Evolutionary conservation across 345 rosid species (phyloP).

Genomic region (Brassica napus): DNA sequence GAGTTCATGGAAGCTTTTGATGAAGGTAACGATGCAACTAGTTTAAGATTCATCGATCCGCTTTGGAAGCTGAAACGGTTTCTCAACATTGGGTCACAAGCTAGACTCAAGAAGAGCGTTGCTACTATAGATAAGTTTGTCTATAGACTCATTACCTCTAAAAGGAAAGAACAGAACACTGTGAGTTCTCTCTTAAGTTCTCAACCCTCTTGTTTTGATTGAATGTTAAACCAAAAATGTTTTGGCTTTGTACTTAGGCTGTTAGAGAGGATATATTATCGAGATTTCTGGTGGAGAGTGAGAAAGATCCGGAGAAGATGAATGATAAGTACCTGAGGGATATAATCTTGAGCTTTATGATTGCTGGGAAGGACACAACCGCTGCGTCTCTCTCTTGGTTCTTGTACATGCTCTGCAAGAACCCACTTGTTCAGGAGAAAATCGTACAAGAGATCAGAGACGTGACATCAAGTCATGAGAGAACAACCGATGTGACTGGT

Average conservation of each 20-base stretch:
- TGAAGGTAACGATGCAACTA: slow-evolving; percentile 53
- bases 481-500: slow-evolving; percentile 34
- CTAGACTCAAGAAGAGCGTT: slow-evolving; percentile 49
- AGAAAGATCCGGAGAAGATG: slow-evolving; percentile 61
- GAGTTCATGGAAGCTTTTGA: slow-evolving; percentile 72
- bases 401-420: slow-evolving; percentile 71
- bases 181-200: slow-evolving; percentile 41
- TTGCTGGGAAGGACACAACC: slow-evolving; percentile 73
- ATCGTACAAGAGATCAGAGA: slow-evolving; percentile 55
- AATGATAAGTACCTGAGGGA: slow-evolving; percentile 65
- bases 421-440: slow-evolving; percentile 71
- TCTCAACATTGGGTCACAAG: slow-evolving; percentile 61
- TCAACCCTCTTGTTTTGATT: not conserved
- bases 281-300: slow-evolving; percentile 57
- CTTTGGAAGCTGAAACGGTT: slow-evolving; percentile 66
- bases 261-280: slow-evolving; percentile 68
- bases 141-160: slow-evolving; percentile 46
- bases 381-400: slow-evolving; percentile 71
- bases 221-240: not conserved
- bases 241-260: slow-evolving; percentile 37
- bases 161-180: slow-evolving; percentile 41
- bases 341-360: slow-evolving; percentile 64
- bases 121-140: slow-evolving; percentile 55
- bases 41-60: slow-evolving; percentile 61
- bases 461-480: slow-evolving; percentile 35